Percentiles rank a stretch among this genome's conserved stretches.
Conservation (phyloP, 176 grass and related monocot species). For the Musa itinerans region DNA sequence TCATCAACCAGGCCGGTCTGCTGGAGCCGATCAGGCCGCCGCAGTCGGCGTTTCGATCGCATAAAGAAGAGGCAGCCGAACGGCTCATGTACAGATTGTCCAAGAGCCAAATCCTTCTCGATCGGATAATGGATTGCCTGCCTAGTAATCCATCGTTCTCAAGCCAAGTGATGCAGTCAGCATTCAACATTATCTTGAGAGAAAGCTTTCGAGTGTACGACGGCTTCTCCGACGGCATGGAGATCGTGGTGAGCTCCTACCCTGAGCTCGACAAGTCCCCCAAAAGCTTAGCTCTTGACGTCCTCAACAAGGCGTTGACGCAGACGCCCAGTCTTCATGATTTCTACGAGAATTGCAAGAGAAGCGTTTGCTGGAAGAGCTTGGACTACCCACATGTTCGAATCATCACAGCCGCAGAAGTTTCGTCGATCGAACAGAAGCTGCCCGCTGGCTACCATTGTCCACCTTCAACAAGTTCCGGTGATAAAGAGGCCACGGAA, state of each 20-base stretch:
- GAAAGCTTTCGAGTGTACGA: constrained; percentile 90
- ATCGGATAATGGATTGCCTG: constrained; percentile 61
- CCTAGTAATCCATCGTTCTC: constrained; percentile 32
- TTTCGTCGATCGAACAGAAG: constrained; percentile 31
- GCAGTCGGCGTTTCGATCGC: not conserved
- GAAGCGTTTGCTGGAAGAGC: constrained; percentile 31
- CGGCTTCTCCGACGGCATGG: constrained; percentile 46
- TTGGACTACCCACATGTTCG: constrained; percentile 77
- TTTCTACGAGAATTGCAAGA: constrained; percentile 86
- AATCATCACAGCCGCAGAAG: constrained; percentile 43
- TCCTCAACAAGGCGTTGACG: constrained; percentile 55
- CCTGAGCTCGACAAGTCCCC: constrained; percentile 25
- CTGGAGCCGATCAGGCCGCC: constrained; percentile 45
- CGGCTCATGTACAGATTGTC: constrained; percentile 35
- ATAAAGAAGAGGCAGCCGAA: constrained; percentile 22
- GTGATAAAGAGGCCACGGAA: not conserved
- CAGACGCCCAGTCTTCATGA: constrained; percentile 63
- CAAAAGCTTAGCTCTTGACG: constrained; percentile 29
- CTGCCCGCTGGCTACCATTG: not conserved
- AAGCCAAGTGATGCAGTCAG: constrained; percentile 30
- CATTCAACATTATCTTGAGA: constrained; percentile 66
- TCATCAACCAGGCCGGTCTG: constrained; percentile 67
- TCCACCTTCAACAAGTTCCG: not conserved
- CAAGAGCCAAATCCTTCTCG: constrained; percentile 73
- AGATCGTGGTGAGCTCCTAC: constrained; percentile 24